Evolutionary conservation across 2,329 filamentous ascomycete genomes (phyloP), one percentile per base, ranked within the genome.

Genomic region (Metarhizium robertsii): DNA sequence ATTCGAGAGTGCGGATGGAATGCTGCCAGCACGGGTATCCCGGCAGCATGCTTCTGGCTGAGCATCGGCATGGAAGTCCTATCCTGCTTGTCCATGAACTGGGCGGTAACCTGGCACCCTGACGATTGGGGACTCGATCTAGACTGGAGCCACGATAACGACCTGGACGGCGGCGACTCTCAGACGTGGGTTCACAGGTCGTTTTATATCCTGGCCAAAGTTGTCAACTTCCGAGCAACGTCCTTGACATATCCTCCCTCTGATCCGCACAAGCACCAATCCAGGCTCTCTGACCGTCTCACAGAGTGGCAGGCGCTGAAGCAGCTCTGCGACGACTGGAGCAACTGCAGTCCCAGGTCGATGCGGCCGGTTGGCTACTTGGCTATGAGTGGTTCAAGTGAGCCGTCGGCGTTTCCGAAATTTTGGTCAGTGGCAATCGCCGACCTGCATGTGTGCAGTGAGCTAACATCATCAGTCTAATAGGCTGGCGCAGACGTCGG

Each of bases 1-100:
- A 92, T 96, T 64, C 89, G 90, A 58, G 90, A 96, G 66, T 96
- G 91, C 64, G 84, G 85, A 4, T 96, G 92, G 92, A 87, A 90
- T 63, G 90, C 90, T 0, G 83, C 78, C 59, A 88, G 88, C 40
- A 80, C 79, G 1, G 91, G 92, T 0, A 83, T 96, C 20, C 92
- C 90, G 1, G 83, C 85, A 0, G 90, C 92, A 1, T 96, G 92
- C 69, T 96, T 96, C 72, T 96, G 92, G 92, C 76, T 96, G 42
- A 96, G 95, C 63, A 85, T 95, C 16, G 87, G 87, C 16, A 87
- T 96, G 79, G 92, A 97, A 67, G 77, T 96, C n/a, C 76, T 96
- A 32, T 90, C 84, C 60, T 96, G 91, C 68, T 75, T 96, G 16
- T 86, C 90, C 61, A 90, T 90, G 70, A 91, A 92, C 67, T 95